phyloP scores from a whole-genome alignment of 176 grass and related monocot species.

The Avena sativa region DNA sequence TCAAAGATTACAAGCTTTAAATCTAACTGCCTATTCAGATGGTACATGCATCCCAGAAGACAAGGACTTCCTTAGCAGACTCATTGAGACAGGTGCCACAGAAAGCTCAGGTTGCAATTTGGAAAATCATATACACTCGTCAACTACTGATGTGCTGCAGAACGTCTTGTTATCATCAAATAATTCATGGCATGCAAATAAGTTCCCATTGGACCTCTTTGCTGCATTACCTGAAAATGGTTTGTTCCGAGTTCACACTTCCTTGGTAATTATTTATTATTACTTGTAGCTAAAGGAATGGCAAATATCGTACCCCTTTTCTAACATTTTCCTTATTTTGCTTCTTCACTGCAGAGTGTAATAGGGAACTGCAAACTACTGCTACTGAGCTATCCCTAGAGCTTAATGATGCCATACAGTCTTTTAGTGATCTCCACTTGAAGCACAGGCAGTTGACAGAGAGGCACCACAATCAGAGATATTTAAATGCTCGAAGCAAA shows the following conservation, averaged over 20 bases:
- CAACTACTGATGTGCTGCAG: constrained; percentile 53
- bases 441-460: constrained; percentile 66
- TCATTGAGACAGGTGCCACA: constrained; percentile 68
- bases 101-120: constrained; percentile 65
- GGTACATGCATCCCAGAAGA: constrained; percentile 51
- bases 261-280: constrained; percentile 36
- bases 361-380: constrained; percentile 42
- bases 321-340: constrained; percentile 38
- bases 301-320: constrained; percentile 7
- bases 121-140: constrained; percentile 49
- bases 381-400: constrained; percentile 49
- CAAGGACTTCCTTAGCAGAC: constrained; percentile 61
- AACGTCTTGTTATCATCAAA: constrained; percentile 53
- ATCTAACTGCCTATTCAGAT: constrained; percentile 53
- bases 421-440: constrained; percentile 75
- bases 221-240: constrained; percentile 63
- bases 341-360: constrained; percentile 50
- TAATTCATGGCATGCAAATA: constrained; percentile 57
- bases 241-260: constrained; percentile 45
- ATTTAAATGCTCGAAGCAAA: constrained; percentile 56
- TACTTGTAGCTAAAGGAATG: constrained; percentile 8
- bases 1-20: constrained; percentile 25
- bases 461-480: constrained; percentile 61
- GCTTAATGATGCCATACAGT: constrained; percentile 53
- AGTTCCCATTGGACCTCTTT: constrained; percentile 40